Percentiles rank a stretch among this genome's conserved stretches.
Evolutionary conservation across 1,284 basidiomycete genomes (phyloP).

Genomic region (Vanrija humicola): DNA sequence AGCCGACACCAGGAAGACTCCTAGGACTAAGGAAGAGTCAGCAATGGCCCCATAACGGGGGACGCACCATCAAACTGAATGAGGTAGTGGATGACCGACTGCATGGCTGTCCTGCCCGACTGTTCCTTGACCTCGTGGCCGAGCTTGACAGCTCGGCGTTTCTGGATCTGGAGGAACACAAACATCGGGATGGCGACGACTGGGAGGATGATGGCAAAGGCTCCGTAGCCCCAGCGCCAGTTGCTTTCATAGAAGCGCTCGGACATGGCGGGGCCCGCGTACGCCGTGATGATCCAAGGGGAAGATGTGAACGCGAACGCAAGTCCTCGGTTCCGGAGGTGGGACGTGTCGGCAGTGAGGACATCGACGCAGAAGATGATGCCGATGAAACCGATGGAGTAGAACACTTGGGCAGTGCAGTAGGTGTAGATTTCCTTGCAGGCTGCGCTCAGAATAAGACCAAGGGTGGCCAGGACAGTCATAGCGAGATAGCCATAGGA

Average conservation of each 20-base stretch:
- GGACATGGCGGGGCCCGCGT: conserved; percentile 41
- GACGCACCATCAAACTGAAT: conserved; percentile 35
- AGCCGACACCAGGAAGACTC: conserved; percentile 45
- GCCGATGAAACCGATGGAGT: conserved; percentile 44
- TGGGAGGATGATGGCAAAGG: conserved; percentile 48
- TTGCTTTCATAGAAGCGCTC: conserved; percentile 37
- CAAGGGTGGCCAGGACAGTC: conserved; percentile 29
- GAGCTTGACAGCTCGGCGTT: conserved; percentile 25
- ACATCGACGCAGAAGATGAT: conserved; percentile 49
- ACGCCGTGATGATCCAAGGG: conserved; percentile 50
- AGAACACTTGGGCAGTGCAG: conserved; percentile 39
- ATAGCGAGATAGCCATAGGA: conserved; percentile 29
- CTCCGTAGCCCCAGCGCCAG: conserved; percentile 49
- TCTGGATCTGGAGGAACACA: conserved; percentile 28
- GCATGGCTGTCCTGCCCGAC: conserved; percentile 18
- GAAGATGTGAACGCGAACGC: conserved; percentile 49
- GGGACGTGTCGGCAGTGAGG: conserved; percentile 48
- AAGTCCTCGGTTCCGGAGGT: conserved; percentile 46
- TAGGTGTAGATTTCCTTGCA: conserved; percentile 36
- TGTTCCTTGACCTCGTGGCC: conserved; percentile 14
- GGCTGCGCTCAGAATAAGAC: conserved; percentile 38
- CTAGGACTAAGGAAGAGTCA: conserved; percentile 30
- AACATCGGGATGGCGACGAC: conserved; percentile 35
- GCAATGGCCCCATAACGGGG: background rate
- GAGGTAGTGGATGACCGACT: conserved; percentile 41